These are phyloP conservation scores for Barnettozyma populi DNA, from an alignment of 805 yeast species.

Conservation along the genomic window DNA sequence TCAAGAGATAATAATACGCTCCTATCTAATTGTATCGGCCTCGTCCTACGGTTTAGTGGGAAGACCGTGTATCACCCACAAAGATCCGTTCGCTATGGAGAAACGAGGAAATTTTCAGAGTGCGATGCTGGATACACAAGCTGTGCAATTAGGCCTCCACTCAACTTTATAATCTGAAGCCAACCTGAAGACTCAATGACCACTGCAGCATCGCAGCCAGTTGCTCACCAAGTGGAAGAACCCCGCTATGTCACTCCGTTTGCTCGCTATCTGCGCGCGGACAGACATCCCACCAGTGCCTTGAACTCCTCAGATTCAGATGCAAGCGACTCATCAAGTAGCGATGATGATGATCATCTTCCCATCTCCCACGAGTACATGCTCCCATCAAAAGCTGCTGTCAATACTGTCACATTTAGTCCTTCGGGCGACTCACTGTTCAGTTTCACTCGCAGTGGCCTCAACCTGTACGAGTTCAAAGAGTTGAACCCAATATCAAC, in stretches of 20 bases:
- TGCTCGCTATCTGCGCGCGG: neutral
- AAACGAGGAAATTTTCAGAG: no score
- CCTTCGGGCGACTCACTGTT: conserved; percentile 24
- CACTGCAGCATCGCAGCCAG: neutral
- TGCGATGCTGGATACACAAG: no score
- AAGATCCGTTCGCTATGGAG: no score
- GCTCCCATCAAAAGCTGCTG: neutral
- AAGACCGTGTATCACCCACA: no score
- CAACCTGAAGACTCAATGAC: neutral
- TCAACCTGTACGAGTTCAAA: conserved; percentile 30
- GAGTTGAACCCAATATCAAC: conserved; percentile 24
- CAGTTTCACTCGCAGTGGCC: conserved; percentile 19
- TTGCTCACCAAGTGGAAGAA: neutral
- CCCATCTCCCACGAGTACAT: conserved; percentile 32
- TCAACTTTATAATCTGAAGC: no score
- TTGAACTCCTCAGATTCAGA: conserved; percentile 4
- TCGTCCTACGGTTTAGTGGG: no score
- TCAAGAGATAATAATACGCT: no score
- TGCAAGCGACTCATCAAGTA: conserved; percentile 17
- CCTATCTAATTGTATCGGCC: no score
- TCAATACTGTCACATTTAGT: conserved; percentile 24
- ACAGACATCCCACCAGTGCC: neutral
- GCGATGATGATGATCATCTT: conserved; percentile 25
- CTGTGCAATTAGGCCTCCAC: no score
- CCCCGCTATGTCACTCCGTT: neutral